A percentile compares a stretch with the other conserved stretches of the same genome.
Evolutionary conservation across 805 yeast species (phyloP).

Genomic region (Ogataea pignaliae): DNA sequence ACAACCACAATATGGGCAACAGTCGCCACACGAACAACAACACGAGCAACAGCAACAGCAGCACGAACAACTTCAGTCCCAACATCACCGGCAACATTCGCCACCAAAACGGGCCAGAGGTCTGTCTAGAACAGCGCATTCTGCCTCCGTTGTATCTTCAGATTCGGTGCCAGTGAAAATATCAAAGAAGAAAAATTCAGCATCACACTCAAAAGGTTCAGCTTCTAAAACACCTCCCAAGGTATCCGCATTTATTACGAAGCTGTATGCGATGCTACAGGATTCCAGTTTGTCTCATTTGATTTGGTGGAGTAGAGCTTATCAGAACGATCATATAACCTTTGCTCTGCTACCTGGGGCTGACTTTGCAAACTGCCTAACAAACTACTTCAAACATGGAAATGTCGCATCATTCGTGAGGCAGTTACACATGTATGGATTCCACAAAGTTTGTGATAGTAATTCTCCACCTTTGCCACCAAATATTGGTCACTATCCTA

Average conservation of each 20-base stretch:
- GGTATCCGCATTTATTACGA: slow-evolving; percentile 61
- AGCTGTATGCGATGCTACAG: slow-evolving; percentile 57
- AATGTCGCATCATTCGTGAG: slow-evolving; percentile 91
- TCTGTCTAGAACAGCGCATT: too few species aligned
- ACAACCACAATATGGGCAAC: slow-evolving; percentile 7
- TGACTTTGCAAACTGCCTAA: slow-evolving; percentile 55
- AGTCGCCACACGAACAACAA: background rate
- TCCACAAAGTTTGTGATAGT: slow-evolving; percentile 69
- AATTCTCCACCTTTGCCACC: slow-evolving; percentile 19
- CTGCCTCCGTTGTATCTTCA: too few species aligned
- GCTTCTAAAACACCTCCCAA: slow-evolving; percentile 25
- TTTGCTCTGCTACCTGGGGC: slow-evolving; percentile 63
- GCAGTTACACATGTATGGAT: slow-evolving; percentile 94
- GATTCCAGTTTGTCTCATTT: slow-evolving; percentile 49
- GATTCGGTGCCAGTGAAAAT: too few species aligned
- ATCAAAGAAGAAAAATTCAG: background rate
- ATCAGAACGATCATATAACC: slow-evolving; percentile 42
- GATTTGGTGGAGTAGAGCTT: slow-evolving; percentile 59
- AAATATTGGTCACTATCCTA: background rate
- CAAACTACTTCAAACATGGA: slow-evolving; percentile 87
- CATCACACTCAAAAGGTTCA: background rate
- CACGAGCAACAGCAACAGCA: background rate
- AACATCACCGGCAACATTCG: background rate
- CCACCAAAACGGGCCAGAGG: background rate
- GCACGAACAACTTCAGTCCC: background rate